Percentiles rank a stretch among this genome's conserved stretches.
Conservation (phyloP, 1,139 yeast genomes). For the Geotrichum europaeum region DNA sequence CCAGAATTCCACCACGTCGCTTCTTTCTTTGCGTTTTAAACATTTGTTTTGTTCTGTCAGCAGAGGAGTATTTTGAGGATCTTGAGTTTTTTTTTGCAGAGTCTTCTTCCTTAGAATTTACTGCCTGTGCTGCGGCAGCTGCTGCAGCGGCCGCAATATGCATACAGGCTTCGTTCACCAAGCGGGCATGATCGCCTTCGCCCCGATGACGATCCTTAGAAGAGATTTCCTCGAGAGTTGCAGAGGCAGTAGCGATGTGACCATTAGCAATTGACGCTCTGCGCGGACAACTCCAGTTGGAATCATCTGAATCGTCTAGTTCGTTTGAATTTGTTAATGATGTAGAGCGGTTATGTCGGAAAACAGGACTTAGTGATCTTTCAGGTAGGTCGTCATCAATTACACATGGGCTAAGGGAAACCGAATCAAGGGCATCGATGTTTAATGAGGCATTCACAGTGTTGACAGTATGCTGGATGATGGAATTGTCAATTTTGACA, state of each 20-base stretch:
- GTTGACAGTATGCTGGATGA: constrained; percentile 52
- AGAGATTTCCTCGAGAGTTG: constrained; percentile 12
- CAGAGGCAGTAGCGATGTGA: constrained; percentile 28
- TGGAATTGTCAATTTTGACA: constrained; percentile 42
- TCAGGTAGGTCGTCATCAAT: neutral
- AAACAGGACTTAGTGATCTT: no score
- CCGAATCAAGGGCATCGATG: no score
- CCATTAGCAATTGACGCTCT: constrained; percentile 31
- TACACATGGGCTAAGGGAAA: constrained; percentile 42
- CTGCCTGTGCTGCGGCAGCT: constrained; percentile 41
- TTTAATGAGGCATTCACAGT: constrained; percentile 41
- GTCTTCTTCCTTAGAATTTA: constrained; percentile 24
- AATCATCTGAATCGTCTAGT: no score
- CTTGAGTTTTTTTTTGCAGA: constrained; percentile 14
- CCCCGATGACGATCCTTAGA: constrained; percentile 14
- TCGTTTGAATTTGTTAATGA: neutral
- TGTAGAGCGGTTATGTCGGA: neutral
- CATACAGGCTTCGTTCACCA: constrained; percentile 75
- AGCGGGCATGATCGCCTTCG: constrained; percentile 52
- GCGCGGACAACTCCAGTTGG: constrained; percentile 11
- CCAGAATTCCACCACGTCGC: constrained; percentile 82
- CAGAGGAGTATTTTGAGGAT: constrained; percentile 13
- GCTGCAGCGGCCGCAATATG: constrained; percentile 81
- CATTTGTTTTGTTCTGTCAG: constrained; percentile 20
- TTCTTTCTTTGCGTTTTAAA: constrained; percentile 41